Conservation (phyloP, 345 rosid species). For the Euphorbia peplus region DNA sequence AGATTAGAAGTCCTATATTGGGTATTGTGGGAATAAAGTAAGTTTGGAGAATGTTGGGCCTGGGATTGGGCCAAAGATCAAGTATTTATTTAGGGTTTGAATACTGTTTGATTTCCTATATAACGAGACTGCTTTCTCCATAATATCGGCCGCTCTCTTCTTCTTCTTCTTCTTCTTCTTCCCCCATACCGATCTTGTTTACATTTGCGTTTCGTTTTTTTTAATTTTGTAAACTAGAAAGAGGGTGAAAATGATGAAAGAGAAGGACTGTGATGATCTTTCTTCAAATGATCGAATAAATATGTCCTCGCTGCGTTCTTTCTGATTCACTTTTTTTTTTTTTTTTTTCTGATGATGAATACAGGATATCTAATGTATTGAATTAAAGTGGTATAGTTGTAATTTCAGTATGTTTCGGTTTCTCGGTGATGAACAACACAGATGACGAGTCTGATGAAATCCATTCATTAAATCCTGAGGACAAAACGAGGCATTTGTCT, state of each 20-base stretch:
- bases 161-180: neutral
- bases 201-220: too few species aligned
- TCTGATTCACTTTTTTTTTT: neutral
- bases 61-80: too few species aligned
- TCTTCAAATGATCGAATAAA: neutral
- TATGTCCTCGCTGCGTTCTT: neutral
- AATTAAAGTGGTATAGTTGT: too few species aligned
- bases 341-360: neutral
- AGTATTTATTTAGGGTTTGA: too few species aligned
- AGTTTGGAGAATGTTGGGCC: too few species aligned
- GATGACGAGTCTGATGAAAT: conserved; percentile 62
- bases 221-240: too few species aligned
- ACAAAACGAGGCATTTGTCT: conserved; percentile 67
- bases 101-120: too few species aligned
- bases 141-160: too few species aligned
- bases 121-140: too few species aligned
- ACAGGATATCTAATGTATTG: neutral
- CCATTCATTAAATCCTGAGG: conserved; percentile 46
- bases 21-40: too few species aligned
- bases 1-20: too few species aligned
- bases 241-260: neutral
- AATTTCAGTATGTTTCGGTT: too few species aligned
- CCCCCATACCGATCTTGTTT: neutral
- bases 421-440: conserved; percentile 37
- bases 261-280: neutral